Conservation (phyloP, 2,329 filamentous ascomycete genomes). For the Verticillium albo-atrum region DNA sequence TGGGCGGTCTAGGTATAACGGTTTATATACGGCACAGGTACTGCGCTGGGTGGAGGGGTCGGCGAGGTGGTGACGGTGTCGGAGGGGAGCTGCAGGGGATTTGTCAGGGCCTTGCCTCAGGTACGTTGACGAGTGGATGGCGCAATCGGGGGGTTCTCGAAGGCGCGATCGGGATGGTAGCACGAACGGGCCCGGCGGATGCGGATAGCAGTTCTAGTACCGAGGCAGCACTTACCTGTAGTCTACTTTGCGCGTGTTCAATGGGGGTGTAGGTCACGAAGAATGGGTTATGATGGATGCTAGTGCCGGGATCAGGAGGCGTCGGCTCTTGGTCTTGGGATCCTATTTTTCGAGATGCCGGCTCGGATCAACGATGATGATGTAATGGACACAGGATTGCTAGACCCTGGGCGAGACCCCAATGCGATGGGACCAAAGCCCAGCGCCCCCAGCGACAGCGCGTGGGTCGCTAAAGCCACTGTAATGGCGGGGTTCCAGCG, state of each 20-base stretch:
- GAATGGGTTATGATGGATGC: neutral
- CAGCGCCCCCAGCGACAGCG: neutral
- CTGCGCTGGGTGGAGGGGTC: neutral
- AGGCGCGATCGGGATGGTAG: neutral
- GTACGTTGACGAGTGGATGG: neutral
- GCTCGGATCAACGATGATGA: neutral
- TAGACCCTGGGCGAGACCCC: too few relatives aligned
- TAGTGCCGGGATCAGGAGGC: neutral
- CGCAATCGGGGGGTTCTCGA: neutral
- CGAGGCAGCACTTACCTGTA: neutral
- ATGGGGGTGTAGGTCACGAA: neutral
- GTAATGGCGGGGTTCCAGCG: neutral
- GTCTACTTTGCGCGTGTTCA: neutral
- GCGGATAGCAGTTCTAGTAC: neutral
- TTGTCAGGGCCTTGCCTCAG: neutral
- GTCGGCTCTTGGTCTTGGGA: neutral
- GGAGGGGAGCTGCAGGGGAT: constrained; percentile 2
- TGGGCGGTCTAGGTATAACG: neutral
- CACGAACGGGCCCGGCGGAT: neutral
- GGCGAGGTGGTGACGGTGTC: neutral
- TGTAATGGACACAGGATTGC: neutral
- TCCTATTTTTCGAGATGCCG: neutral
- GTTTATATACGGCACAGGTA: neutral
- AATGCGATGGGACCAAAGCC: too few relatives aligned
- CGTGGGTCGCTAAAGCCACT: neutral